Evolutionary conservation across 1,139 yeast species (phyloP), one percentile per base, ranked within the genome.

Genomic region (Yamadazyma dushanensis): DNA sequence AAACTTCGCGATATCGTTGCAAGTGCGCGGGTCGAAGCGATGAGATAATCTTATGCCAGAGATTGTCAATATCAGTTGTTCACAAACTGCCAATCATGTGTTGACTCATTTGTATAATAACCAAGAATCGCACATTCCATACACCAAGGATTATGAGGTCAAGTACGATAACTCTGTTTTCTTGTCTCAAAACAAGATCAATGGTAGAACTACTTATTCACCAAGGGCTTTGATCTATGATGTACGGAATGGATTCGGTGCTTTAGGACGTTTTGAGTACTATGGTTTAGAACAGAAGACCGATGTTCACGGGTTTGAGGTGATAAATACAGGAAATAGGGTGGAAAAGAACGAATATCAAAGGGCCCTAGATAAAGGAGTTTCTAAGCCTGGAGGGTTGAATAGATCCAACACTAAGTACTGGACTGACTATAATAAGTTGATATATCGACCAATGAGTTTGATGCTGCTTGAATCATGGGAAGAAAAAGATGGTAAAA

Each of bases 201-300:
- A 74, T 66, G 36, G 53, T 57, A 61, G 75, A 1, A 69, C 73
- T n/a, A 83, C 83, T 34, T 88, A 80, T 53, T 71, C 83, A 10
- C 97, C 98, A 1, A 62, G 97, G 36, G 78, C 88, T 0, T 52
- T 89, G 32, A 53, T 89, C 10, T 88, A 90, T 78, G 97, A 92
- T 46, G 73, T 81, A 20, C 62, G 67, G 16, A 77, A 79, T 31
- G 92, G 90, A 0, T 71, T 67, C 50, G 92, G 92, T 0, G 60
- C 84, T 0, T 55, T 82, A 34, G 73, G 76, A 5, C 71, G 69
- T 39, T 72, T 59, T 47, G 83, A 79, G 37, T 79, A 76, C 45
- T 64, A 63, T 34, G 67, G 61, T 14, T 19, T 32, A 5, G 38
- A 39, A 29, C 19, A 21, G 5, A 6, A 25, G 31, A 18, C 8